A percentile compares a stretch with the other conserved stretches of the same genome.
Conservation (phyloP, 495 filamentous ascomycete genomes). For the Tuber aestivum region DNA sequence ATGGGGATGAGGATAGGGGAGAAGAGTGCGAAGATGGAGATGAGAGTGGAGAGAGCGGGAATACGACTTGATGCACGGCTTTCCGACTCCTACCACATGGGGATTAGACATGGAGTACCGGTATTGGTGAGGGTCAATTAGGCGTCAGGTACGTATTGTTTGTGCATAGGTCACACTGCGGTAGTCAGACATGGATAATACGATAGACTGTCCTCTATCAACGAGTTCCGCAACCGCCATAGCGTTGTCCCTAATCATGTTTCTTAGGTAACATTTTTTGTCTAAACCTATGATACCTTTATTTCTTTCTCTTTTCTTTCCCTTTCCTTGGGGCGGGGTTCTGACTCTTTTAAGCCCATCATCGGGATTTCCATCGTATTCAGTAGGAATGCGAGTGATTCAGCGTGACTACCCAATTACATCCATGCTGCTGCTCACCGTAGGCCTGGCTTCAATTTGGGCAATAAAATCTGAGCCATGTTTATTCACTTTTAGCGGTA, state of each 20-base stretch:
- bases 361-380: background rate
- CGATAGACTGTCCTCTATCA: too few species aligned
- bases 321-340: background rate
- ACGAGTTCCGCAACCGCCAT: background rate
- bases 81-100: background rate
- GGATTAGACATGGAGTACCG: background rate
- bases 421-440: background rate
- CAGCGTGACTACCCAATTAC: background rate
- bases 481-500: background rate
- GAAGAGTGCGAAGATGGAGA: background rate
- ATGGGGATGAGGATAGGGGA: background rate
- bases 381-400: background rate
- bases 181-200: background rate
- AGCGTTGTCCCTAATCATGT: too few species aligned
- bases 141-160: background rate
- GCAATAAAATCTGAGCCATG: background rate
- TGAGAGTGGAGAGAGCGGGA: background rate
- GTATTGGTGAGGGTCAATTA: background rate
- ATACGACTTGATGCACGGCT: background rate
- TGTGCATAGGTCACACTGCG: background rate
- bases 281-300: too few species aligned
- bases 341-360: background rate
- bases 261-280: too few species aligned
- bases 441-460: background rate
- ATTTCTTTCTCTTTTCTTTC: too few species aligned